These are phyloP conservation scores for Hypocreales sp. DNA, from an alignment of 2,329 filamentous ascomycete genomes.

Conservation along the genomic window DNA sequence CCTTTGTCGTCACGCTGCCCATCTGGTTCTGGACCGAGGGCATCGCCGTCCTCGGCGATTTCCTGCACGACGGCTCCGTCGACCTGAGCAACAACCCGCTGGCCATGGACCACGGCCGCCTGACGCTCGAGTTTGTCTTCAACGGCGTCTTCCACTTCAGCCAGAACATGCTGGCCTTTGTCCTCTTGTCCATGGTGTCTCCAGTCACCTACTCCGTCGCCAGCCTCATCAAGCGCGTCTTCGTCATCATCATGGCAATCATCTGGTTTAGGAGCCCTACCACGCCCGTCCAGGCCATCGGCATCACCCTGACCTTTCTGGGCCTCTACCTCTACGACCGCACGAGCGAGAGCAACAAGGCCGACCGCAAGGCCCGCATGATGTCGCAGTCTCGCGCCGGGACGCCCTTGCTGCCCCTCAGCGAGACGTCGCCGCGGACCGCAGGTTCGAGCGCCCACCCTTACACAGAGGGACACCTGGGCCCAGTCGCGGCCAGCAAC, in stretches of 20 bases:
- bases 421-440: constrained; percentile 18
- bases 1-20: constrained; percentile 74
- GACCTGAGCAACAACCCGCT: constrained; percentile 43
- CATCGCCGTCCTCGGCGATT: constrained; percentile 58
- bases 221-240: constrained; percentile 90
- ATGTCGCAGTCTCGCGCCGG: constrained; percentile 26
- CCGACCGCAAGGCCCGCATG: constrained; percentile 64
- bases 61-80: constrained; percentile 68
- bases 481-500: constrained; percentile 17
- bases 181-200: constrained; percentile 81
- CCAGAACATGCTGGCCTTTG: constrained; percentile 89
- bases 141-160: constrained; percentile 95
- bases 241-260: constrained; percentile 88
- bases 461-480: constrained; percentile 30
- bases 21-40: constrained; percentile 93
- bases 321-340: constrained; percentile 94
- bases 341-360: constrained; percentile 75
- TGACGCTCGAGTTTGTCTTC: constrained; percentile 79
- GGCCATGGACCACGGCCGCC: constrained; percentile 59
- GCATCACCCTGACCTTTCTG: constrained; percentile 78
- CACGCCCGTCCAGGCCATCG: constrained; percentile 65
- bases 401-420: constrained; percentile 50
- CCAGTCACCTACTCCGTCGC: constrained; percentile 96
- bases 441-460: constrained; percentile 15
- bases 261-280: constrained; percentile 92